Evolutionary conservation across 257 asterid genomes (phyloP), one percentile per base, ranked within the genome.

Genomic region (Lantana camara): DNA sequence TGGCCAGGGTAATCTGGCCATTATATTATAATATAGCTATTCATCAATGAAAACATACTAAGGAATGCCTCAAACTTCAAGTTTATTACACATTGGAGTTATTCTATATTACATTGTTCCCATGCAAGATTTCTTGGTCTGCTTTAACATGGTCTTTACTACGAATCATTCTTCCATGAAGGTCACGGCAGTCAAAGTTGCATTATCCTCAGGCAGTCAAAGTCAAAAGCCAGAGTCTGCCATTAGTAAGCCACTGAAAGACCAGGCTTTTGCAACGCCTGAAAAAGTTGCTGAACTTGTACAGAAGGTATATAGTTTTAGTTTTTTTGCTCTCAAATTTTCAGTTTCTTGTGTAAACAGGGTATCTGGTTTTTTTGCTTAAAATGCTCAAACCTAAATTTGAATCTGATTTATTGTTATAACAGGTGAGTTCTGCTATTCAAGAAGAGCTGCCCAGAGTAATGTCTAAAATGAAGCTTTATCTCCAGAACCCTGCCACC

Each of bases 171-270:
- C 27, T 21, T 76, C 20, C 63, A 32, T 78, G 72, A 64, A 94
- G 99, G 99, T 90, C 64, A 94, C 99, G 15, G 95, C 99, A 41
- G 95, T 90, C 40, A 90, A 90, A 82, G 95, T 84, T 66, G 95
- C 96, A 38, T 73, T 84, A 57, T 85, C 88, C 60, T 81, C 90
- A 12, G 88, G 87, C 47, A 71, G 67, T 73, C 90, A 79, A 73
- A 88, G 79, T 72, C 85, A 77, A 34, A 84, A 79, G 70, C 34
- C 19, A 17, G 95, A 84, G 24, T 83, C 92, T 65, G 75, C 86
- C 69, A 69, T 88, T 69, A 77, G 79, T 50, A 94, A 80, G 72
- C 96, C 96, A 34, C 96, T 94, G 57, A 90, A 79, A 73, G 95
- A 88, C 68, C 98, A 94, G 57, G 98, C 96, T 60, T 94, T 94